Percentiles rank a stretch among this genome's conserved stretches.
These are phyloP conservation scores for Ascochyta koolunga DNA, from an alignment of 2,329 filamentous ascomycete genomes.

Conservation along the genomic window DNA sequence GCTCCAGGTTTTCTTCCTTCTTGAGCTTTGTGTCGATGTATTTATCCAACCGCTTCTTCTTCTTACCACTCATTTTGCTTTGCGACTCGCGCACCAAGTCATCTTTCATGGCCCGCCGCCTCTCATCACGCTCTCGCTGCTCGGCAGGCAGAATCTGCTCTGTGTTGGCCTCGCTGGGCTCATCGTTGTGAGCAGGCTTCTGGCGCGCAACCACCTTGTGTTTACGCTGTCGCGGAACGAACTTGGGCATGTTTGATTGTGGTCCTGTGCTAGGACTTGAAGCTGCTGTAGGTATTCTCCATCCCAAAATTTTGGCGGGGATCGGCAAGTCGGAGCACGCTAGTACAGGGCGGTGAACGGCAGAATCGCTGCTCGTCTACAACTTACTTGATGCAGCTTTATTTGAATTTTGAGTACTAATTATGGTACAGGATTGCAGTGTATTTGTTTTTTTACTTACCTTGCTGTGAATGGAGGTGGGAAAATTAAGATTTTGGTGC, in stretches of 20 bases:
- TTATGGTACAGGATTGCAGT: no score
- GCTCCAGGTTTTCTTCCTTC: slow-evolving; percentile 86
- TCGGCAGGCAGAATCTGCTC: slow-evolving; percentile 54
- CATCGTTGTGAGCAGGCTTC: slow-evolving; percentile 54
- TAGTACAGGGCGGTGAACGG: slow-evolving; percentile 21
- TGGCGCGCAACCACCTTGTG: slow-evolving; percentile 69
- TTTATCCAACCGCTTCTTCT: slow-evolving; percentile 71
- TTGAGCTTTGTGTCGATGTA: slow-evolving; percentile 88
- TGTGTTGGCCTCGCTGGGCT: slow-evolving; percentile 59
- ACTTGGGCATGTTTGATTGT: slow-evolving; percentile 44
- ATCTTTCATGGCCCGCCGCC: slow-evolving; percentile 58
- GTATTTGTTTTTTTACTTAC: no score
- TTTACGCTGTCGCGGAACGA: slow-evolving; percentile 63
- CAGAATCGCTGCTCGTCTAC: slow-evolving; percentile 17
- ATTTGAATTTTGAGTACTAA: no score
- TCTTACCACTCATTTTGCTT: slow-evolving; percentile 66
- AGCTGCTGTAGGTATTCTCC: slow-evolving; percentile 5
- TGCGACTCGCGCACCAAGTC: slow-evolving; percentile 61
- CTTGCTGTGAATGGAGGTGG: no score
- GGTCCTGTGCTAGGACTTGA: background rate
- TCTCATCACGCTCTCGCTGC: slow-evolving; percentile 60
- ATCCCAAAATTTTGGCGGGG: slow-evolving; percentile 45
- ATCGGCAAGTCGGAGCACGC: slow-evolving; percentile 22
- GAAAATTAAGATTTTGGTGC: no score
- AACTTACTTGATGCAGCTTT: no score